phyloP scores from a whole-genome alignment of 1,284 basidiomycete species.

The Trametes hirsuta region DNA sequence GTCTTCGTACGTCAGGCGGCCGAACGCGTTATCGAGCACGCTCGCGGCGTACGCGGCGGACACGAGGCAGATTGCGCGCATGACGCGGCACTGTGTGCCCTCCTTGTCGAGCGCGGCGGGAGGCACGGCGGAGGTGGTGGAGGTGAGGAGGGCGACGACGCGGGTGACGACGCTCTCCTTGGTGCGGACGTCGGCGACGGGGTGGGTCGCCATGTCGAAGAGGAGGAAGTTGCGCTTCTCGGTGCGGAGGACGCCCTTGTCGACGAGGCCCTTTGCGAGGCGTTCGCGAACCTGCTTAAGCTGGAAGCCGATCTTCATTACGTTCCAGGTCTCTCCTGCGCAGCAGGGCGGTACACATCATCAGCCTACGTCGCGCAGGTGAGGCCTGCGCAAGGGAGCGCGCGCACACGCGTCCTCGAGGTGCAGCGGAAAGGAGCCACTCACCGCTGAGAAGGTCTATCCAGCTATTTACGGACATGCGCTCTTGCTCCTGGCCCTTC shows the following conservation, averaged over 20 bases:
- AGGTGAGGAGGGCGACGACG: constrained; percentile 77
- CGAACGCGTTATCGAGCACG: constrained; percentile 93
- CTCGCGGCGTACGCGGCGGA: constrained; percentile 91
- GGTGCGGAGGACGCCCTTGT: constrained; percentile 96
- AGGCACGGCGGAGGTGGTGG: constrained; percentile 83
- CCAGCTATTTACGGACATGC: constrained; percentile 90
- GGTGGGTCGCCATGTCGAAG: constrained; percentile 99
- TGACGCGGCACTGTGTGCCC: constrained; percentile 77
- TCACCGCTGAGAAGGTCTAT: constrained; percentile 90
- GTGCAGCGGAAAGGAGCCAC: constrained; percentile 32
- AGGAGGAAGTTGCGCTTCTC: constrained; percentile 96
- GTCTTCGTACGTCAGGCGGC: constrained; percentile 86
- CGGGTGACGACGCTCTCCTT: constrained; percentile 86
- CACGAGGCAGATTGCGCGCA: constrained; percentile 83
- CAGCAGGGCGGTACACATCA: background rate
- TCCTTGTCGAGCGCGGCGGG: constrained; percentile 73
- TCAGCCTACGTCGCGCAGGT: constrained; percentile 22
- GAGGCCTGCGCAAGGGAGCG: background rate
- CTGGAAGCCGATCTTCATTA: constrained; percentile 98
- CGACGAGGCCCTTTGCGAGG: constrained; percentile 94
- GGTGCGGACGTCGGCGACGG: constrained; percentile 87
- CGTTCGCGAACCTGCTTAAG: constrained; percentile 96
- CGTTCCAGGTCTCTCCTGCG: constrained; percentile 96
- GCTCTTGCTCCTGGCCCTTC: constrained; percentile 73
- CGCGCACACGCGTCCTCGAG: background rate